These are phyloP conservation scores for Exidia glandulosa DNA, from an alignment of 768 basidiomycete species.

Conservation along the genomic window DNA sequence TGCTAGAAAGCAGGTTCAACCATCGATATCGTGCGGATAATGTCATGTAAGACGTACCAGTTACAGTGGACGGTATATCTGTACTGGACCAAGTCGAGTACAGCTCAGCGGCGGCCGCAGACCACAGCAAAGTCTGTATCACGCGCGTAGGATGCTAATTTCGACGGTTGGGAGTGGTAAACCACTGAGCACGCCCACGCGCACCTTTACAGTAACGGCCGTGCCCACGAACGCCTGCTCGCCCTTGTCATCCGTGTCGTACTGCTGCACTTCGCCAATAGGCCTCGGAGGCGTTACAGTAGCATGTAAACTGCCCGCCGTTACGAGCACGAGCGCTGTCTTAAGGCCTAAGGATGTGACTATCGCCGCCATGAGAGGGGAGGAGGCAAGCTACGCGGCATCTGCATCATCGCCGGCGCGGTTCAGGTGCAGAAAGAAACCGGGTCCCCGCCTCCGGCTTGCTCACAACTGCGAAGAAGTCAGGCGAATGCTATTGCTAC, in stretches of 20 bases:
- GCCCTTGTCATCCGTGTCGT: not conserved
- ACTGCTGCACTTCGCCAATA: not conserved
- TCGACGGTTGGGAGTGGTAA: not conserved
- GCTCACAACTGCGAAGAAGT: no score
- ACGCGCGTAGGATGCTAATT: not conserved
- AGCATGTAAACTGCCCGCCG: not conserved
- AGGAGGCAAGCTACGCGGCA: no score
- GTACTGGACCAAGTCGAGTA: not conserved
- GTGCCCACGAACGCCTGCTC: not conserved
- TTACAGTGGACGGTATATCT: not conserved
- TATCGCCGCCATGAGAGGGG: no score
- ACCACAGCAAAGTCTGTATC: not conserved
- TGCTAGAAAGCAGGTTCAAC: no score
- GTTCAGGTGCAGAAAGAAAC: no score
- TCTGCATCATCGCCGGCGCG: no score
- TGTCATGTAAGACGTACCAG: no score
- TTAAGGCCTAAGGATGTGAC: no score
- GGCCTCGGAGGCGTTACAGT: not conserved
- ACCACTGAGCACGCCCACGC: not conserved
- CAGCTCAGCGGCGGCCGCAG: not conserved
- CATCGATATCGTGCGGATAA: no score
- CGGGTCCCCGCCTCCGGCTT: no score
- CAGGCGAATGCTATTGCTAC: no score
- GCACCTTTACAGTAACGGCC: not conserved
- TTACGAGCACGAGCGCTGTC: not conserved